A percentile compares a stretch with the other conserved stretches of the same genome.
Evolutionary conservation across 1,139 yeast species (phyloP).

Genomic region (Eremothecium cymbalariae): DNA sequence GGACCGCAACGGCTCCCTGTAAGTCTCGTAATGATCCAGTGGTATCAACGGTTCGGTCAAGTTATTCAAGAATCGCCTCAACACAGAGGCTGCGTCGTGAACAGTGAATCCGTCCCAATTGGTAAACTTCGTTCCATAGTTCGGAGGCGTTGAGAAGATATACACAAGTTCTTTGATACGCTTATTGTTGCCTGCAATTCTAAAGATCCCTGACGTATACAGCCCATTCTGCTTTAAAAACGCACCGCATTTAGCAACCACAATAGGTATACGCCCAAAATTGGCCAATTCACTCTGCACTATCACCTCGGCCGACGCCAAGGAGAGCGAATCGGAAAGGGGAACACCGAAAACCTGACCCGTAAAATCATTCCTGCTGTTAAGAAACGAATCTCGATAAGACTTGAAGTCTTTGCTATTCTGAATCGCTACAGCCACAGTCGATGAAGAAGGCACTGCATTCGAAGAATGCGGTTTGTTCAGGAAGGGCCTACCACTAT

Average conservation of each 20-base stretch:
- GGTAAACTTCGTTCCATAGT: slow-evolving; percentile 73
- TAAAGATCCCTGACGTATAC: slow-evolving; percentile 79
- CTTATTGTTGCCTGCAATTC: slow-evolving; percentile 88
- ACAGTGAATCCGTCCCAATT: slow-evolving; percentile 85
- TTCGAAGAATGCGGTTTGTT: slow-evolving; percentile 1
- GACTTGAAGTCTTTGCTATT: slow-evolving; percentile 9
- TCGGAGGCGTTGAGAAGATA: slow-evolving; percentile 78
- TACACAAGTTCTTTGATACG: slow-evolving; percentile 80
- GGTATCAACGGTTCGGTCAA: slow-evolving; percentile 92
- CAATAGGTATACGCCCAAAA: slow-evolving; percentile 35
- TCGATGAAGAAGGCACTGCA: slow-evolving; percentile 1
- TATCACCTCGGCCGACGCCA: slow-evolving; percentile 44
- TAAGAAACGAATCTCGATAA: slow-evolving; percentile 26
- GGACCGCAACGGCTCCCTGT: slow-evolving; percentile 63
- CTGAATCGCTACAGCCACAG: background rate
- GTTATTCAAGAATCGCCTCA: slow-evolving; percentile 77
- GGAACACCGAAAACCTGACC: slow-evolving; percentile 77
- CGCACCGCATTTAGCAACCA: slow-evolving; percentile 94
- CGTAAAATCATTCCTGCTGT: slow-evolving; percentile 30
- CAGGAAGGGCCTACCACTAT: background rate
- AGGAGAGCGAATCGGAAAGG: slow-evolving; percentile 56
- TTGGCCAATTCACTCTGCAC: slow-evolving; percentile 31
- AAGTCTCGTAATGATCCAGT: slow-evolving; percentile 61
- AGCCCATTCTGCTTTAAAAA: slow-evolving; percentile 70
- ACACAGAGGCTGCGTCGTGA: slow-evolving; percentile 93